phyloP scores from a whole-genome alignment of 441 rosid genomes.

The Populus hybrid region DNA sequence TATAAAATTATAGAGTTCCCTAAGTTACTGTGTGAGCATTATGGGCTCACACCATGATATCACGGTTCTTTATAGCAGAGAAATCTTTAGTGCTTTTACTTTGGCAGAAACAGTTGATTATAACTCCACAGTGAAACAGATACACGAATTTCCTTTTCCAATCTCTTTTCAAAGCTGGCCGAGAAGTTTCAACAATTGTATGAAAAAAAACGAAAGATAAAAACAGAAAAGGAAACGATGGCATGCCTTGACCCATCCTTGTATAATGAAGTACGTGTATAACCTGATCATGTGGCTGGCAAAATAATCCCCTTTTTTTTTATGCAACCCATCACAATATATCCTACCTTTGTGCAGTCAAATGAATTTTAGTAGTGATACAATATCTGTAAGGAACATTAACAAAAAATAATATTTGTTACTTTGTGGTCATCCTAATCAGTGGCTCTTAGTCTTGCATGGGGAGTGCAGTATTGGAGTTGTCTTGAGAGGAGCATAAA shows the following conservation, averaged over 20 bases:
- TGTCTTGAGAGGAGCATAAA: conserved; percentile 39
- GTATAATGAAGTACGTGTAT: no score
- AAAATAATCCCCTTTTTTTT: not conserved
- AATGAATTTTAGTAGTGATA: not conserved
- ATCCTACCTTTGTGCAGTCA: not conserved
- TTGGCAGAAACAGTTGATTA: not conserved
- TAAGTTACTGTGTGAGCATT: no score
- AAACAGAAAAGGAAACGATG: not conserved
- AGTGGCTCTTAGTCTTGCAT: conserved; percentile 15
- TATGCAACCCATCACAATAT: not conserved
- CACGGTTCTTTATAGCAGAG: no score
- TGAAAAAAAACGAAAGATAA: not conserved
- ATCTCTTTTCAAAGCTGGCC: not conserved
- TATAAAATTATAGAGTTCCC: no score
- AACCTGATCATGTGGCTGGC: not conserved
- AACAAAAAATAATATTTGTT: not conserved
- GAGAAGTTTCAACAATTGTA: not conserved
- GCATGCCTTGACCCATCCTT: no score
- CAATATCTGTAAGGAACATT: not conserved
- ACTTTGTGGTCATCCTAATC: not conserved
- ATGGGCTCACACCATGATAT: no score
- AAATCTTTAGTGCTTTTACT: not conserved
- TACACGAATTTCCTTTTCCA: not conserved
- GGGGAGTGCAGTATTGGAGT: conserved; percentile 19
- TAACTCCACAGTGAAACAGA: no score